phyloP scores from a whole-genome alignment of 345 rosid species.

The Trapa bicornis region DNA sequence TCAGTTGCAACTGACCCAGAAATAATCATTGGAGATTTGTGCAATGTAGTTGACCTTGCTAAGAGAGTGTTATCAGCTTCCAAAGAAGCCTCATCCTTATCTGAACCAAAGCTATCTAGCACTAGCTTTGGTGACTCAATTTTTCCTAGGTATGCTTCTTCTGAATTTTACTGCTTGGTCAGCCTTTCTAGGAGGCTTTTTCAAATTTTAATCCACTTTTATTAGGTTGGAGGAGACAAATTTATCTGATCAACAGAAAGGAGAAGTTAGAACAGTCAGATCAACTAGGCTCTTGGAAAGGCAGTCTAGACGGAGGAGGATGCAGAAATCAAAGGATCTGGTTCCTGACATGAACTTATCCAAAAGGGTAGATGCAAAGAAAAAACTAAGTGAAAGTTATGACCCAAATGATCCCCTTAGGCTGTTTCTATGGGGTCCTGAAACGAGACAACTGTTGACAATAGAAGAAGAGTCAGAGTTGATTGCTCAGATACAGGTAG shows the following conservation, averaged over 20 bases:
- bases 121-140: slow-evolving; percentile 24
- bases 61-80: slow-evolving; percentile 65
- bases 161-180: slow-evolving; percentile 6
- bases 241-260: slow-evolving; percentile 22
- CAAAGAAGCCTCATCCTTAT: slow-evolving; percentile 47
- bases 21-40: slow-evolving; percentile 14
- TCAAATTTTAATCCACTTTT: slow-evolving; percentile 5
- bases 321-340: slow-evolving; percentile 23
- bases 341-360: slow-evolving; percentile 25
- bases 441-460: slow-evolving; percentile 66
- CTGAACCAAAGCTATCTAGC: slow-evolving; percentile 16
- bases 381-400: slow-evolving; percentile 29
- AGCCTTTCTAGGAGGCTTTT: neutral
- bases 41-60: slow-evolving; percentile 42
- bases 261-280: slow-evolving; percentile 37
- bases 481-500: slow-evolving; percentile 56
- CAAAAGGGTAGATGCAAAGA: slow-evolving; percentile 26
- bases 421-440: slow-evolving; percentile 67
- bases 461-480: slow-evolving; percentile 61
- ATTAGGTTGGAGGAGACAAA: slow-evolving; percentile 24
- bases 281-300: slow-evolving; percentile 54
- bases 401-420: slow-evolving; percentile 58
- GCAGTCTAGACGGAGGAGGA: slow-evolving; percentile 39
- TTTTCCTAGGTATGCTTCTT: slow-evolving; percentile 40
- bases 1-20: slow-evolving; percentile 14